Evolutionary conservation across 1,284 basidiomycete genomes (phyloP), one percentile per base, ranked within the genome.

Genomic region (Fomitopsis pinicola): DNA sequence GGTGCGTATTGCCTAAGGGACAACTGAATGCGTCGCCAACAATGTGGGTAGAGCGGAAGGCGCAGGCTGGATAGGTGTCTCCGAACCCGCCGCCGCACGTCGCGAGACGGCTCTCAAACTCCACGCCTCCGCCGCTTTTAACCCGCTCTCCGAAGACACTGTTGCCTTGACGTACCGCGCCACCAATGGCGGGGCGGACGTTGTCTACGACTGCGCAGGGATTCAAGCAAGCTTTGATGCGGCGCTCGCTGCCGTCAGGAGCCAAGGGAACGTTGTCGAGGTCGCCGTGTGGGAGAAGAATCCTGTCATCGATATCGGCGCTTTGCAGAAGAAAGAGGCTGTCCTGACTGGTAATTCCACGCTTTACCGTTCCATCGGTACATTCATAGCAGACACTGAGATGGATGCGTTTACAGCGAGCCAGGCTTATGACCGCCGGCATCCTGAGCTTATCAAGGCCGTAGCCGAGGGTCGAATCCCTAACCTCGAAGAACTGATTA

Each of bases 191-290:
- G 73, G 73, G n/a, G 71, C 69, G 5, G 70, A 73, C 56, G 67
- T 74, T 45, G 70, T 72, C 1, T 73, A 73, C 60, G 75, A 76
- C 59, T 74, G 73, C 19, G 73, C 73, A 1, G 74, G 73, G 7
- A 59, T 67, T 3, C 70, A 74, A 57, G 60, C 59, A 5, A 68
- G 68, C 19, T 59, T 76, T 28, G 67, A 70, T 7, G 62, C 66
- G 3, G 73, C 71, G 4, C 59, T 74, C 40, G 55, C 44, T 19
- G 67, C 70, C 5, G 65, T 72, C 28, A 66, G 71, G 14, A 63
- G 70, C 0, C 59, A 69, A 3, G 75, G 75, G 4, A 70, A 63
- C 19, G 62, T 75, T 10, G 61, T 73, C 55, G 69, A 72, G 54
- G 68, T 75, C 15, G 71, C 72, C 2, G 63, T 73, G 5, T 75